Evolutionary conservation across 805 yeast genomes (phyloP).

Genomic region (Monosporozyma siamensis): DNA sequence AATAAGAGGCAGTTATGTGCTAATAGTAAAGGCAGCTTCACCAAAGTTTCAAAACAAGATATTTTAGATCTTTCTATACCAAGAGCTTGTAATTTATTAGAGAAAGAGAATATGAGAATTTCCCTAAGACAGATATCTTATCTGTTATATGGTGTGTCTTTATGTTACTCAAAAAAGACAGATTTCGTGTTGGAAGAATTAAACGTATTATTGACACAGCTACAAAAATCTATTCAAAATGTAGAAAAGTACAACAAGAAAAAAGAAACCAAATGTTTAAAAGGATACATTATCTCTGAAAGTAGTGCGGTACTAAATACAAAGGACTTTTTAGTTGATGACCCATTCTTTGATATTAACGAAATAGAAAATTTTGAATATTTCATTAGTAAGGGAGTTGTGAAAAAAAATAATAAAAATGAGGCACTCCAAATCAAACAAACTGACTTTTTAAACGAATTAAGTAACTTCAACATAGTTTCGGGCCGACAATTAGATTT

Average conservation of each 20-base stretch:
- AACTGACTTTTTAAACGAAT: slow-evolving; percentile 18
- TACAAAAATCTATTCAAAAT: slow-evolving; percentile 10
- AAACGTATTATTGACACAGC: slow-evolving; percentile 14
- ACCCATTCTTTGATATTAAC: slow-evolving; percentile 22
- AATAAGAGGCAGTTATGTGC: slow-evolving; percentile 9
- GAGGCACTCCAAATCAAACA: slow-evolving; percentile 13
- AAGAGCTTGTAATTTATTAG: slow-evolving; percentile 21
- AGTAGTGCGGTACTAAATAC: too few species aligned
- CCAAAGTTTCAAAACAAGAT: slow-evolving; percentile 21
- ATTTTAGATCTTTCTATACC: slow-evolving; percentile 28
- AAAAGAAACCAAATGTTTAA: too few species aligned
- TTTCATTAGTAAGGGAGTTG: background rate
- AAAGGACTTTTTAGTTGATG: slow-evolving; percentile 11
- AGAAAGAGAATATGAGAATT: slow-evolving; percentile 12
- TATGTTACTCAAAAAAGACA: slow-evolving; percentile 27
- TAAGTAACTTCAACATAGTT: slow-evolving; percentile 14
- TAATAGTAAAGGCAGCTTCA: background rate
- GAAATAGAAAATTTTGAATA: slow-evolving; percentile 11
- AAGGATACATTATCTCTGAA: too few species aligned
- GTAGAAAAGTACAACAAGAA: background rate
- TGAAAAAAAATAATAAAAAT: background rate
- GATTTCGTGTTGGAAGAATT: slow-evolving; percentile 26
- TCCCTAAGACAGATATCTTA: slow-evolving; percentile 25
- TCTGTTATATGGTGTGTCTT: slow-evolving; percentile 25
- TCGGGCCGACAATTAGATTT: too few species aligned